Evolutionary conservation across 1,284 basidiomycete genomes (phyloP).

Genomic region (Cryptococcus neoformans): DNA sequence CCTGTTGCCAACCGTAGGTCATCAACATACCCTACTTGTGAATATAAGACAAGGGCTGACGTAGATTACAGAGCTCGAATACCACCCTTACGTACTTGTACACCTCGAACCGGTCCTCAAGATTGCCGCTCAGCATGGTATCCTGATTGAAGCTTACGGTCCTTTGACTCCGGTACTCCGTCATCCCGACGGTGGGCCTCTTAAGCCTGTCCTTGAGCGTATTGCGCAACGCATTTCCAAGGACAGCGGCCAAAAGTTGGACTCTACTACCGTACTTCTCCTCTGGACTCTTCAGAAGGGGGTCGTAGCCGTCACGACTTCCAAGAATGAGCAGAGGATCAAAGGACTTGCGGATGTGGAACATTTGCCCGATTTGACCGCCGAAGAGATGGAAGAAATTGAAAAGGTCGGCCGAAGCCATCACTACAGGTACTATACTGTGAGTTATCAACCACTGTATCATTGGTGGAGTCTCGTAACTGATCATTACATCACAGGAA

Average conservation of each 20-base stretch:
- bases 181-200: conserved; percentile 54
- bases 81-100: conserved; percentile 70
- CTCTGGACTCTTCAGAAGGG: conserved; percentile 59
- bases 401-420: conserved; percentile 60
- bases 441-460: conserved; percentile 5
- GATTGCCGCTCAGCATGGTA: conserved; percentile 59
- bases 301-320: conserved; percentile 64
- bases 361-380: conserved; percentile 57
- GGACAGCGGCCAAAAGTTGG: conserved; percentile 53
- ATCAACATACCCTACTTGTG: conserved; percentile 1
- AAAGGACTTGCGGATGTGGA: conserved; percentile 60
- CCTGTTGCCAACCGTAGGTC: conserved; percentile 64
- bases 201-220: conserved; percentile 55
- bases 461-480: not conserved
- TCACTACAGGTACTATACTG: conserved; percentile 54
- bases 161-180: conserved; percentile 57
- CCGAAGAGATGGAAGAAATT: conserved; percentile 62
- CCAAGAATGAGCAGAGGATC: conserved; percentile 62
- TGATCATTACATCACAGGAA: conserved; percentile 13
- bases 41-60: conserved; percentile 35
- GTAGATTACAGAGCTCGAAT: conserved; percentile 58
- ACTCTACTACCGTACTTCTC: conserved; percentile 57
- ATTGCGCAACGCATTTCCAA: conserved; percentile 44
- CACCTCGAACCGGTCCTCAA: conserved; percentile 58
- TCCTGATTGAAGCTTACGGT: conserved; percentile 63